Evolutionary conservation across 108 stramenopile genomes (phyloP).

Genomic region (Nitzschia sp.): DNA sequence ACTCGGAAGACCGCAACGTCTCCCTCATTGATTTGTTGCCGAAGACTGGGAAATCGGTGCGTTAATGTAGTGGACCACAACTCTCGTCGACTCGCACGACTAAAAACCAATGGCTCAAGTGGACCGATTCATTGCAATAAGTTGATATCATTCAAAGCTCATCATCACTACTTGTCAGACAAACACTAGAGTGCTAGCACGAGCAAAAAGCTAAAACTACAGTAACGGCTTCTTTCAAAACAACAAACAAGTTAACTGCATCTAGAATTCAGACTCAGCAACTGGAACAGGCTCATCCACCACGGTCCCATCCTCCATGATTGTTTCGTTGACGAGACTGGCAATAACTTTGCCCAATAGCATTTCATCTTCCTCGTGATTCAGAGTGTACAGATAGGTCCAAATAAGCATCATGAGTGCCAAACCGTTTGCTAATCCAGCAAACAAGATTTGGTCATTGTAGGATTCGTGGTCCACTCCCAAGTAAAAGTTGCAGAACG

Average conservation of each 20-base stretch:
- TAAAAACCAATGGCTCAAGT: too few relatives aligned
- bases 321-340: not conserved
- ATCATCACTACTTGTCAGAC: too few relatives aligned
- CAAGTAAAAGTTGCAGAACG: slow-evolving; percentile 56
- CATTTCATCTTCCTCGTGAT: slow-evolving; percentile 47
- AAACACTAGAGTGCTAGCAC: too few relatives aligned
- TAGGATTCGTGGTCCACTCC: slow-evolving; percentile 53
- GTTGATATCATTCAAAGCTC: too few relatives aligned
- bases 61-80: too few relatives aligned
- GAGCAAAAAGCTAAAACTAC: too few relatives aligned
- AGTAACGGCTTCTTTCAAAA: too few relatives aligned
- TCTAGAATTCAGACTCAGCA: slow-evolving; percentile 28
- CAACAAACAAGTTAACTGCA: not conserved
- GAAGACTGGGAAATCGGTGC: too few relatives aligned
- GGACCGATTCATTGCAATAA: too few relatives aligned
- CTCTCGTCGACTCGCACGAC: too few relatives aligned
- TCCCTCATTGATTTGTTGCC: not conserved
- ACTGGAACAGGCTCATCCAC: slow-evolving; percentile 1
- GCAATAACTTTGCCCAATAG: slow-evolving; percentile 16
- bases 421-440: slow-evolving; percentile 55
- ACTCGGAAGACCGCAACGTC: not conserved
- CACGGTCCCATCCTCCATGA: slow-evolving; percentile 1
- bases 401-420: slow-evolving; percentile 65
- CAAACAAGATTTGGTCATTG: slow-evolving; percentile 49
- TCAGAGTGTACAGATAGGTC: slow-evolving; percentile 55